A percentile compares a stretch with the other conserved stretches of the same genome.
phyloP scores from a whole-genome alignment of 805 yeast species.

The Starmerella bombicola region DNA sequence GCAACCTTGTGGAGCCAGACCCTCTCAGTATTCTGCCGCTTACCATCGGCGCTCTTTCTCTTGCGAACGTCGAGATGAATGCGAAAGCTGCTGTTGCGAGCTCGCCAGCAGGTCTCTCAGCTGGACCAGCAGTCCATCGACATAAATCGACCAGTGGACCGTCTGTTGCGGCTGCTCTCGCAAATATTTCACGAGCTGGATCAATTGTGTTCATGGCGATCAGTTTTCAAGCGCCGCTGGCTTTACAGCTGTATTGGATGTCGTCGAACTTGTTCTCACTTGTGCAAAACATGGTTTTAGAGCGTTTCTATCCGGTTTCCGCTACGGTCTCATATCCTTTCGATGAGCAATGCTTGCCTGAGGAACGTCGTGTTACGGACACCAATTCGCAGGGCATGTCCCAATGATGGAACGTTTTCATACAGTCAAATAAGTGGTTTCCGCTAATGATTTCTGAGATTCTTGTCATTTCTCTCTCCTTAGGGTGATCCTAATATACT shows the following conservation, averaged over 20 bases:
- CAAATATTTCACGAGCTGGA: slow-evolving; percentile 61
- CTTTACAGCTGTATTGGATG: slow-evolving; percentile 78
- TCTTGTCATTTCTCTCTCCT: no score
- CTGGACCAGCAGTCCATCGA: slow-evolving; percentile 8
- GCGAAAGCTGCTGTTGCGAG: slow-evolving; percentile 38
- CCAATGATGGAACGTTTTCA: no score
- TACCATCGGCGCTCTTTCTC: slow-evolving; percentile 52
- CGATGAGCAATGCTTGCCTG: slow-evolving; percentile 1
- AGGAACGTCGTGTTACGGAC: slow-evolving; percentile 1
- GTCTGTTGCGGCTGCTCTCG: slow-evolving; percentile 30
- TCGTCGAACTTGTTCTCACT: slow-evolving; percentile 70
- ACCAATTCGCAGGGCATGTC: no score
- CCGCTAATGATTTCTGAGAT: no score
- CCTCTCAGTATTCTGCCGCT: slow-evolving; percentile 56
- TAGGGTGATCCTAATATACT: no score
- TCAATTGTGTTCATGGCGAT: slow-evolving; percentile 72
- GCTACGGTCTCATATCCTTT: slow-evolving; percentile 33
- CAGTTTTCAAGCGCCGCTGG: slow-evolving; percentile 74
- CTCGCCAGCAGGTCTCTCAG: background rate
- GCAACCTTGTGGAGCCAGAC: slow-evolving; percentile 49
- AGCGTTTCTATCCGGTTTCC: slow-evolving; percentile 48
- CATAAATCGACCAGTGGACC: slow-evolving; percentile 21
- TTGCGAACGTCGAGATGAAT: slow-evolving; percentile 76
- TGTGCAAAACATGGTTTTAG: slow-evolving; percentile 60
- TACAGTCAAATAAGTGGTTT: no score